These are phyloP conservation scores for Russula sp. DNA, from an alignment of 768 basidiomycete species.

Conservation along the genomic window DNA sequence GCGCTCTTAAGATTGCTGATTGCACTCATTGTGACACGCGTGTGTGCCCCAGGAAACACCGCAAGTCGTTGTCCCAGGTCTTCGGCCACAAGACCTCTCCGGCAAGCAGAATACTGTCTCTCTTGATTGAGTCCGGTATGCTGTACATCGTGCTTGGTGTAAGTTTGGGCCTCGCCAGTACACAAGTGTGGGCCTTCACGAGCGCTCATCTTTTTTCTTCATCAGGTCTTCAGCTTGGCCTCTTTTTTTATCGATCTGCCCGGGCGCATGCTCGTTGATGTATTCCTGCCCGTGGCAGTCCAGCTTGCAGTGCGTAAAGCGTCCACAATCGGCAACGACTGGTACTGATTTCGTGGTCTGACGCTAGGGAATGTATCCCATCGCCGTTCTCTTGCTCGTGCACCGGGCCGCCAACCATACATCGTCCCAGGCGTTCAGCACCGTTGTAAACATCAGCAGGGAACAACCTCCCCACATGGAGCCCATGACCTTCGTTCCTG, in stretches of 20 bases:
- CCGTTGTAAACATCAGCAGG: neutral
- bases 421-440: neutral
- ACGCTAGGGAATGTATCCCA: constrained; percentile 10
- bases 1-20: neutral
- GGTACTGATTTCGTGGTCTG: neutral
- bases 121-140: constrained; percentile 10
- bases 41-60: neutral
- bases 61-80: neutral
- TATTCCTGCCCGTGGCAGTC: neutral
- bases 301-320: constrained; percentile 3
- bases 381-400: constrained; percentile 1
- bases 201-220: no score
- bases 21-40: neutral
- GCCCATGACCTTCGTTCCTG: neutral
- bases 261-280: neutral
- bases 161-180: neutral
- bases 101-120: neutral
- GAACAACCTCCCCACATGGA: neutral
- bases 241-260: neutral
- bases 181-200: neutral
- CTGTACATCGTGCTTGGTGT: constrained; percentile 8
- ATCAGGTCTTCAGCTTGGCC: neutral
- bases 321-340: neutral
- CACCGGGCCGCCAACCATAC: neutral
- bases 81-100: neutral